phyloP scores from a whole-genome alignment of 2,329 filamentous ascomycete genomes.

The Fusarium sulawesiense region DNA sequence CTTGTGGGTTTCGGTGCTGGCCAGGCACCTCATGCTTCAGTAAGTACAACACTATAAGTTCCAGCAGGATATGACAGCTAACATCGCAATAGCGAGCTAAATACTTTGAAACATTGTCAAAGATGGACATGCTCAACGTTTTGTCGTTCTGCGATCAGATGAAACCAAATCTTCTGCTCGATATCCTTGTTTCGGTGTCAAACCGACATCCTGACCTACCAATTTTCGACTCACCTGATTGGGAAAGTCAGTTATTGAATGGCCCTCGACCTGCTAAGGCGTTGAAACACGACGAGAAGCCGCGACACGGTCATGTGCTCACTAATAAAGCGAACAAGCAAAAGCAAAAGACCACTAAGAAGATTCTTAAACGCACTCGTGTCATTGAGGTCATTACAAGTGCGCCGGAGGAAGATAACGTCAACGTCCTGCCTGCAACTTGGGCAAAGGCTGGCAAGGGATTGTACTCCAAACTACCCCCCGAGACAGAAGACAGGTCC shows the following conservation, averaged over 20 bases:
- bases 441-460: constrained; percentile 57
- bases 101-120: constrained; percentile 54
- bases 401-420: constrained; percentile 46
- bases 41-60: constrained; percentile 41
- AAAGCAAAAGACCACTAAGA: constrained; percentile 50
- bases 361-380: constrained; percentile 49
- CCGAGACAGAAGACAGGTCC: constrained; percentile 53
- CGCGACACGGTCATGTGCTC: constrained; percentile 49
- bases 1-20: constrained; percentile 55
- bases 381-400: constrained; percentile 46
- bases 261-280: constrained; percentile 21
- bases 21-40: constrained; percentile 49
- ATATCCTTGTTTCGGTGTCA: constrained; percentile 57
- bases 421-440: constrained; percentile 51
- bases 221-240: constrained; percentile 57
- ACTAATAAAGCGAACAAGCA: constrained; percentile 44
- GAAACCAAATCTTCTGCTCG: constrained; percentile 55
- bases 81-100: constrained; percentile 49
- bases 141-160: constrained; percentile 57
- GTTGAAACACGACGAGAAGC: constrained; percentile 35
- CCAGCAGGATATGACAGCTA: neutral
- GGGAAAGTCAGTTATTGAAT: constrained; percentile 47
- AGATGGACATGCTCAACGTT: constrained; percentile 55
- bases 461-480: constrained; percentile 53
- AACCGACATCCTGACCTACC: constrained; percentile 57